Conservation (phyloP, 768 basidiomycete species). For the Terana coerulea region DNA sequence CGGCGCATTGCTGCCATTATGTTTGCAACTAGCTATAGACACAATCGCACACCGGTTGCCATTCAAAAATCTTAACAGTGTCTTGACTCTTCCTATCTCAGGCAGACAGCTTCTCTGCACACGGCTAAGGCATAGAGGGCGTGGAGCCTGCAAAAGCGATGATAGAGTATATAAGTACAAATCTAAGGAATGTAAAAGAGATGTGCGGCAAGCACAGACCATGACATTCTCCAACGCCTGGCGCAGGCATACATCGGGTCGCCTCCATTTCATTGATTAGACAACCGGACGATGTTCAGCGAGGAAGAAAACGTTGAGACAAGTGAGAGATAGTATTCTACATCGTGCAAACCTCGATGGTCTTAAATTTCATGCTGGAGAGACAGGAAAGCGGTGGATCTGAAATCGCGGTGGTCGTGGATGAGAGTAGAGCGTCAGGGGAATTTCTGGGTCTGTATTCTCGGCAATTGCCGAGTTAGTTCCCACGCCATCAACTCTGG, state of each 20-base stretch:
- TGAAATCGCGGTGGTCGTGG: too few relatives aligned
- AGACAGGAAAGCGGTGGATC: too few relatives aligned
- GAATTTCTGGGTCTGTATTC: too few relatives aligned
- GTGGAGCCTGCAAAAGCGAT: background rate
- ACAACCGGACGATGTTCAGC: constrained; percentile 44
- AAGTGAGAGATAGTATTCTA: too few relatives aligned
- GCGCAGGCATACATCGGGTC: constrained; percentile 37
- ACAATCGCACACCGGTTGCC: background rate
- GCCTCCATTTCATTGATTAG: constrained; percentile 56
- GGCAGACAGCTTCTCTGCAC: background rate
- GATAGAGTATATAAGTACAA: background rate
- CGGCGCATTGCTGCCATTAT: background rate
- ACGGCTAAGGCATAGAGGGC: background rate
- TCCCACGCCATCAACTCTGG: too few relatives aligned
- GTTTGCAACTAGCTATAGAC: background rate
- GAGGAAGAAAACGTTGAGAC: too few relatives aligned
- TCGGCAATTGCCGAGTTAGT: too few relatives aligned
- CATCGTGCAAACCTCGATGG: too few relatives aligned
- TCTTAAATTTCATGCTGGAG: too few relatives aligned
- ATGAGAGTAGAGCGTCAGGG: too few relatives aligned
- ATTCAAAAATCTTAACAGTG: too few relatives aligned
- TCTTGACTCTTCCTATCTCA: too few relatives aligned
- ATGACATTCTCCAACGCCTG: constrained; percentile 27
- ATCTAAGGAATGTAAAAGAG: background rate
- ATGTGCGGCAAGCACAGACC: constrained; percentile 35